Conservation (phyloP, 257 asterid genomes). For the Nicotiana noctiflora region DNA sequence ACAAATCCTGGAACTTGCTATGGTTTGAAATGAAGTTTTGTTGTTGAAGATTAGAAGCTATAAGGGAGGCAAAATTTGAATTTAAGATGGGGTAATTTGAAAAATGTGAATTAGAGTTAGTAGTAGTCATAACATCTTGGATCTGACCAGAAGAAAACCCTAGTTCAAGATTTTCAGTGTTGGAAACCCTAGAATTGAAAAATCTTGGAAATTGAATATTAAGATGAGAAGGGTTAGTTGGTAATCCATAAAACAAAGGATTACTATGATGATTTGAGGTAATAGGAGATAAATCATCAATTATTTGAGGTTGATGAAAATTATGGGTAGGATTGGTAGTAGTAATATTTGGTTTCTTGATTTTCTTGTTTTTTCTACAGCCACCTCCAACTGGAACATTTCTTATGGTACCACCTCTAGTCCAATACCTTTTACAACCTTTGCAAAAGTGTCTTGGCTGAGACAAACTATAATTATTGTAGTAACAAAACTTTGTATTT, state of each 20-base stretch:
- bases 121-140: conserved; percentile 13
- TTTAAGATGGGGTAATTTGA: conserved; percentile 18
- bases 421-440: conserved; percentile 46
- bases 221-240: conserved; percentile 15
- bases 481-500: conserved; percentile 39
- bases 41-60: conserved; percentile 27
- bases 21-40: conserved; percentile 13
- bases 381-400: conserved; percentile 51
- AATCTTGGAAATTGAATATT: conserved; percentile 16
- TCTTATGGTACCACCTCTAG: conserved; percentile 40
- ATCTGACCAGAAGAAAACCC: conserved; percentile 30
- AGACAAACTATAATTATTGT: conserved; percentile 40
- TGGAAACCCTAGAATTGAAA: conserved; percentile 17
- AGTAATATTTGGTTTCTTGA: conserved; percentile 9
- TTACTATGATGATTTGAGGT: neutral
- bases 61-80: conserved; percentile 30
- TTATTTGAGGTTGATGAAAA: neutral
- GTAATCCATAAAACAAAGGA: conserved; percentile 32
- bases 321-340: conserved; percentile 19
- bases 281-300: neutral
- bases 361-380: conserved; percentile 31
- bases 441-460: conserved; percentile 46
- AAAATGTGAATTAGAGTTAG: conserved; percentile 10
- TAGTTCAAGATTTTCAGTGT: conserved; percentile 15
- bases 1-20: conserved; percentile 8